Base-by-base conservation (phyloP, 495 filamentous ascomycete genomes). In the Apiosordaria backusii region DNA sequence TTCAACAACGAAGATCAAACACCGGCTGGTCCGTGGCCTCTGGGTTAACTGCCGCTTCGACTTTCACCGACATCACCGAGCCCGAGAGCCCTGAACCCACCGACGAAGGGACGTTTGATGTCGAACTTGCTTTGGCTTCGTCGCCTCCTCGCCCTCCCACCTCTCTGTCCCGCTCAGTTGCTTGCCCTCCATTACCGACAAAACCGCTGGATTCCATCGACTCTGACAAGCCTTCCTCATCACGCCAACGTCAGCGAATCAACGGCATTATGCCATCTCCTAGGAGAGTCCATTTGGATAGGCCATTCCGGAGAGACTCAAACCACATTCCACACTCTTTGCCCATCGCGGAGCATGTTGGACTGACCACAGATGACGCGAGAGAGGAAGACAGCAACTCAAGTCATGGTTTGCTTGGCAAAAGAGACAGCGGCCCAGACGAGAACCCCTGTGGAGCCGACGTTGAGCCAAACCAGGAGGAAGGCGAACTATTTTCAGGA, bases 1-100 rank as follows among this genome's bases (percentile, higher is more conserved):
- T 61, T 25, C 40, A 24, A 18, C 9, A 22, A 13, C 68, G 25
- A 7, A 67, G 71, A 63, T 67, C 63, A 23, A 35, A 68, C 27
- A 74, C 70, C 9, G 50, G 22, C 24, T 71, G 40, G 4, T 73
- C 67, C 4, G 52, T 55, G n/a, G 52, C 52, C n/a, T 55, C 52
- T 55, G 52, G n/a, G 2, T 45, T 45, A 45, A 53, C 64, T 22
- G 65, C 63, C 1, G 18, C 62, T 1, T 73, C 73, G 16, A 70
- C 63, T 3, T 57, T 15, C 9, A 72, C 72, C 40, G 50, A 72
- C n/a, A 54, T 62, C 22, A 72, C 72, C 0, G 74, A 74, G 23
- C 71, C 66, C 40, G 60, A 67, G 10, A 67, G 63, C 53, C 70
- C 70, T 23, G 61, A 62, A 29, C 35, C 61, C 35, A 55, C 57